Evolutionary conservation across 140 eudicot species (phyloP), one percentile per base, ranked within the genome.

Genomic region (Cichorium intybus): DNA sequence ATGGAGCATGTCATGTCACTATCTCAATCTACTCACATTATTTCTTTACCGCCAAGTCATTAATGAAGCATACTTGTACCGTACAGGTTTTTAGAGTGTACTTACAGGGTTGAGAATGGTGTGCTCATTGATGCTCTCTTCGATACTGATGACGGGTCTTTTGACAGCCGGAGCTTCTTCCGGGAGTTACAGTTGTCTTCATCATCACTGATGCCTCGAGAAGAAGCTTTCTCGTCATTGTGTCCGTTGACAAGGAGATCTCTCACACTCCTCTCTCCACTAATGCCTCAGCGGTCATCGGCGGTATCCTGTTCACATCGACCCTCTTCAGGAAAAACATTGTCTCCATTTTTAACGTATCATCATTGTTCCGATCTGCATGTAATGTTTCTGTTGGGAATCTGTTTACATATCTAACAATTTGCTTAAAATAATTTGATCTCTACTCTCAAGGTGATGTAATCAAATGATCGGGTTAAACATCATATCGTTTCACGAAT

Each of bases 71-170:
- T 2, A 35, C 55, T 60, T 35, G 41, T 62, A 72, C 71, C 6
- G 60, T 69, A 62, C 71, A 76, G 29, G 16, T 23, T 9, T 7
- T 10, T 6, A 7, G 29, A 43, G 58, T 10, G 6, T 24, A 75
- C 97, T 71, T 79, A 90, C 97, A n/a, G 96, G 96, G 41, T 87
- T 90, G 14, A 90, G 90, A 11, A 95, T 90, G 75, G 78, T 90
- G 74, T 90, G 97, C 35, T 90, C 97, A 60, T 91, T 91, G 81
- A 91, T 87, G 81, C 87, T 91, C 37, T 91, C 97, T 53, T 91
- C 97, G 6, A 91, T 20, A 91, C 75, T 39, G 95, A 91, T 34
- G 97, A 84, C 66, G 87, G 97, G 7, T 91, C 97, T 46, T 87
- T 91, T 3, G 91, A 80, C 1, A 91, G 74, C 74, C 97, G 72